These are phyloP conservation scores for Tolypocladium tropicale DNA, from an alignment of 2,329 filamentous ascomycete species.

Conservation along the genomic window DNA sequence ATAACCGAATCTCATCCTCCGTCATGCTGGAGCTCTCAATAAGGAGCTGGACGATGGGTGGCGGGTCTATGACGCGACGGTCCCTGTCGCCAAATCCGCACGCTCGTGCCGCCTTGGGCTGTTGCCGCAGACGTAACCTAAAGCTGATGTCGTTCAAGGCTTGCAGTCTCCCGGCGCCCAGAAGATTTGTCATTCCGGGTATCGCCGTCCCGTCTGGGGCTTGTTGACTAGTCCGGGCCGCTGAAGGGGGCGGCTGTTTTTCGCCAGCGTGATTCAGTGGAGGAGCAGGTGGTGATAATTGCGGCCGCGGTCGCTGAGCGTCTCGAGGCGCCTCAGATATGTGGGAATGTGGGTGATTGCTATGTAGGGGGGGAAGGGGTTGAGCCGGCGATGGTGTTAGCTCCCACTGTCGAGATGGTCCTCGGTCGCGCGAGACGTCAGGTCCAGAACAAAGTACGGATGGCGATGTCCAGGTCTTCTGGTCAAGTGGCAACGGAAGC, in stretches of 20 bases:
- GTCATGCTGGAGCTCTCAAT: conserved; percentile 48
- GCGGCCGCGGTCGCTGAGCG: not conserved
- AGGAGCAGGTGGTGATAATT: not conserved
- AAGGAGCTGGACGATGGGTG: conserved; percentile 67
- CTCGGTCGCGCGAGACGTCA: not conserved
- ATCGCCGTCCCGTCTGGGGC: not conserved
- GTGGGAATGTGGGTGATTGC: not conserved
- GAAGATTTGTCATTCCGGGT: conserved; percentile 14
- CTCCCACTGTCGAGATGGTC: not conserved
- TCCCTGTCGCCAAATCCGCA: conserved; percentile 80
- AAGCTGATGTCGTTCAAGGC: conserved; percentile 16
- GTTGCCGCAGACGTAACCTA: conserved; percentile 52
- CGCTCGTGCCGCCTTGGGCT: conserved; percentile 66
- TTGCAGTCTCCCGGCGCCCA: conserved; percentile 10
- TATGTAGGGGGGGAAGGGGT: not conserved
- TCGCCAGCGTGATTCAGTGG: not conserved
- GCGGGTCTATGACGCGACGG: conserved; percentile 71
- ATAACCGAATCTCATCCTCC: conserved; percentile 39
- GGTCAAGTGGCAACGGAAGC: not conserved
- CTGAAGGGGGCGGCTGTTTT: not conserved
- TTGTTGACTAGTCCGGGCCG: not conserved
- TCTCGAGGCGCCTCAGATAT: not conserved
- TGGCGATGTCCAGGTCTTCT: not conserved
- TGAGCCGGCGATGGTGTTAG: not conserved
- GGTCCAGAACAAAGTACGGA: not conserved